Percentiles rank a stretch among this genome's conserved stretches.
Evolutionary conservation across 1,139 yeast species (phyloP).

Genomic region (Suhomyces taliae): DNA sequence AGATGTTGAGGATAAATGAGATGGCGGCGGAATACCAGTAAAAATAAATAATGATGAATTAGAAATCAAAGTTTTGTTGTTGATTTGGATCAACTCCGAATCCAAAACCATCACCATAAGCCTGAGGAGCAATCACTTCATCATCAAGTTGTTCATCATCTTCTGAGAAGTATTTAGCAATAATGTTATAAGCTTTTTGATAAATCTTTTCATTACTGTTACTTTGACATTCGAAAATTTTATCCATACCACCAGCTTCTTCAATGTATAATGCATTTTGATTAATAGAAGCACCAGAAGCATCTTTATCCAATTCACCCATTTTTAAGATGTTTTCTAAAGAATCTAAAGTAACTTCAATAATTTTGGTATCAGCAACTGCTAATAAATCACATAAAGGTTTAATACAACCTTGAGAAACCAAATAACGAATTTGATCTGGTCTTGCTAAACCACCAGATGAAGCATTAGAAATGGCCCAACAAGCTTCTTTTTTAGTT

Average conservation of each 20-base stretch:
- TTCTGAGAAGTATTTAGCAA: conserved; percentile 86
- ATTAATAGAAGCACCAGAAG: conserved; percentile 65
- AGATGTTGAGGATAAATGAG: conserved; percentile 1
- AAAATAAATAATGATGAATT: conserved; percentile 10
- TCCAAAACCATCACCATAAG: conserved; percentile 81
- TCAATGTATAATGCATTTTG: conserved; percentile 90
- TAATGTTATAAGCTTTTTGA: conserved; percentile 84
- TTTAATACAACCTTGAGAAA: conserved; percentile 93
- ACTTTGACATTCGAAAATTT: conserved; percentile 89
- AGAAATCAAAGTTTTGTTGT: conserved; percentile 47
- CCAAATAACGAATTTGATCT: conserved; percentile 89
- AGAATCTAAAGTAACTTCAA: conserved; percentile 94
- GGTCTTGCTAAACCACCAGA: conserved; percentile 93
- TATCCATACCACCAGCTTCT: conserved; percentile 98
- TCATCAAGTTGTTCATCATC: conserved; percentile 77
- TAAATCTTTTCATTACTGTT: conserved; percentile 91
- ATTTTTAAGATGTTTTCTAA: conserved; percentile 89
- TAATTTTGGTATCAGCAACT: conserved; percentile 86
- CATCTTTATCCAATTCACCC: conserved; percentile 90
- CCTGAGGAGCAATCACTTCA: conserved; percentile 78
- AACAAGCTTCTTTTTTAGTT: conserved; percentile 97
- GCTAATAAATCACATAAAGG: conserved; percentile 91
- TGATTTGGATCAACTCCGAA: conserved; percentile 65
- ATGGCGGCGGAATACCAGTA: not conserved
- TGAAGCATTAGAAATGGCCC: conserved; percentile 98